A percentile compares a stretch with the other conserved stretches of the same genome.
These are phyloP conservation scores for Ampelocalamus luodianensis DNA, from an alignment of 176 grass and related monocot genomes.

Conservation along the genomic window DNA sequence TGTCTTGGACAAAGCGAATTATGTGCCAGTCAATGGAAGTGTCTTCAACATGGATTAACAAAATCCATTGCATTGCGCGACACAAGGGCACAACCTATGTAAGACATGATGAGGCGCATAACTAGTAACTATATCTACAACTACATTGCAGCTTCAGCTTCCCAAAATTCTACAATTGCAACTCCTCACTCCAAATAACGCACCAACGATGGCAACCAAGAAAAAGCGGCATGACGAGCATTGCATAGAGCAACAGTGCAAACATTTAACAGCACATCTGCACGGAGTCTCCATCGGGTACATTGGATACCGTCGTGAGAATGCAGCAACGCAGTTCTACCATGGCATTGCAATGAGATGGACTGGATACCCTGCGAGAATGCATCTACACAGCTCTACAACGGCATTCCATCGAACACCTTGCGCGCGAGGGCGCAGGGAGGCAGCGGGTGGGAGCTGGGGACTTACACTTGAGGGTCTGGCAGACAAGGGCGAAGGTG, in stretches of 20 bases:
- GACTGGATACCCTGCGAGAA: not conserved
- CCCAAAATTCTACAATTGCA: not conserved
- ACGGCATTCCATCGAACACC: conserved; percentile 52
- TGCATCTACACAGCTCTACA: not conserved
- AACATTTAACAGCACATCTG: not conserved
- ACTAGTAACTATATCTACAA: not conserved
- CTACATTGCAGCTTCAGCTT: not conserved
- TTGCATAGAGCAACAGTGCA: not conserved
- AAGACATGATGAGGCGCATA: not conserved
- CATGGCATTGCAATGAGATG: not conserved
- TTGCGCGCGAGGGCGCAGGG: too few relatives aligned
- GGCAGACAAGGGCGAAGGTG: conserved; percentile 87
- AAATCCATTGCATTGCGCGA: not conserved
- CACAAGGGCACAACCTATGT: not conserved
- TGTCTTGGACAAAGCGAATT: not conserved
- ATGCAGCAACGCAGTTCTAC: not conserved
- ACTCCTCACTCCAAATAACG: not conserved
- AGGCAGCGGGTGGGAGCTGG: not conserved
- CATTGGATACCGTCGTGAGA: not conserved
- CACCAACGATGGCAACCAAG: not conserved
- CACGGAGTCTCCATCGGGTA: not conserved
- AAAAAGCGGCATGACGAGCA: not conserved
- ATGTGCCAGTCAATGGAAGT: not conserved
- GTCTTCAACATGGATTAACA: not conserved
- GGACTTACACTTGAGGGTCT: conserved; percentile 86